A percentile compares a stretch with the other conserved stretches of the same genome.
Evolutionary conservation across 495 filamentous ascomycete genomes (phyloP).

Genomic region (Xylaria curta): DNA sequence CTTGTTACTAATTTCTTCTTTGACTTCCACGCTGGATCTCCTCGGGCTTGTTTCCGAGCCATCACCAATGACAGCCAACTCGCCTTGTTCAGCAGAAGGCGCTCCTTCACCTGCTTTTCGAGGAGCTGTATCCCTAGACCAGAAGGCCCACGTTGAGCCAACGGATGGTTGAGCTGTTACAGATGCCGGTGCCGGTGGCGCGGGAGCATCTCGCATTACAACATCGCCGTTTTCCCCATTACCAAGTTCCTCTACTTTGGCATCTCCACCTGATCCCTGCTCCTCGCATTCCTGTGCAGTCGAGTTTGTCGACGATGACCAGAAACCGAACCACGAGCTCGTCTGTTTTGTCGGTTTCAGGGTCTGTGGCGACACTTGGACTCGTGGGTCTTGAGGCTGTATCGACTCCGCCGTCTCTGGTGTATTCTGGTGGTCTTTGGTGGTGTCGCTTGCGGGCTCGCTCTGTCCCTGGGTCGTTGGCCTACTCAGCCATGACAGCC

Average conservation of each 20-base stretch:
- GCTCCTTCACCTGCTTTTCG: constrained; percentile 43
- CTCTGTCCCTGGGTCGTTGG: constrained; percentile 32
- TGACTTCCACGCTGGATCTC: constrained; percentile 60
- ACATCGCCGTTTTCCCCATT: constrained; percentile 43
- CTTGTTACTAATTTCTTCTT: constrained; percentile 43
- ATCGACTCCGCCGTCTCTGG: constrained; percentile 27
- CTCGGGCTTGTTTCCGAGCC: constrained; percentile 68
- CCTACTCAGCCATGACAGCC: constrained; percentile 66
- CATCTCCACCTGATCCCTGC: constrained; percentile 34
- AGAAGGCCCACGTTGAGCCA: constrained; percentile 84
- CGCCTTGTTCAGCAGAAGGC: constrained; percentile 57
- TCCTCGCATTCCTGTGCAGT: constrained; percentile 33
- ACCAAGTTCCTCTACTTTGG: constrained; percentile 26
- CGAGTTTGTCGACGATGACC: constrained; percentile 43
- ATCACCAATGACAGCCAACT: constrained; percentile 73
- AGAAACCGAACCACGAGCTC: constrained; percentile 61
- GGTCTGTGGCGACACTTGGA: constrained; percentile 30
- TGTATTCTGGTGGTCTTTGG: constrained; percentile 29
- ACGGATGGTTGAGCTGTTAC: constrained; percentile 35
- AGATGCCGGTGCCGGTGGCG: constrained; percentile 26
- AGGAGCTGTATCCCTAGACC: constrained; percentile 68
- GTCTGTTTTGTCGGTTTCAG: constrained; percentile 38
- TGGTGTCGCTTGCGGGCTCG: constrained; percentile 27
- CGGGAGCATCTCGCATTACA: constrained; percentile 48
- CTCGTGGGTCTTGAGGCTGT: constrained; percentile 1